phyloP scores from a whole-genome alignment of 2,329 filamentous ascomycete genomes.

The Trichocomaceae sp. region DNA sequence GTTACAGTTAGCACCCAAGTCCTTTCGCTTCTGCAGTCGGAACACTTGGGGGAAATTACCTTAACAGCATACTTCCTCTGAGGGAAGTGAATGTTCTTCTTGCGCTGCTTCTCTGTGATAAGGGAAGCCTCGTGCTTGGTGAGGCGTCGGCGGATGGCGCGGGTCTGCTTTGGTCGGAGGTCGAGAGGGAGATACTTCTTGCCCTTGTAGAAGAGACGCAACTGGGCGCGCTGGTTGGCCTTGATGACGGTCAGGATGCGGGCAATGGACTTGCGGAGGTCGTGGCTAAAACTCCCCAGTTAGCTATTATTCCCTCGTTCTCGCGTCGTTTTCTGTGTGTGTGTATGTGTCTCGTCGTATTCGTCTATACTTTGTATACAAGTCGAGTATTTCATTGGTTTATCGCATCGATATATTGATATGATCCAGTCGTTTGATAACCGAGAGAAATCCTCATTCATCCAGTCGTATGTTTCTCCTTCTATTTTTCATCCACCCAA shows the following conservation, averaged over 20 bases:
- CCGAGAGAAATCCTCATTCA: background rate
- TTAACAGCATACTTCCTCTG: constrained; percentile 99
- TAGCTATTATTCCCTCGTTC: constrained; percentile 15
- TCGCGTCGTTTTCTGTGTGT: background rate
- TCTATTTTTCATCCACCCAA: background rate
- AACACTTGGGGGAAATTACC: too few relatives aligned
- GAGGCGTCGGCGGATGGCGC: constrained; percentile 92
- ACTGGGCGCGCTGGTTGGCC: constrained; percentile 96
- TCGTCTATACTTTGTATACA: constrained; percentile 8
- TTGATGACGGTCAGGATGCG: constrained; percentile 99
- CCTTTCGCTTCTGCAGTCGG: too few relatives aligned
- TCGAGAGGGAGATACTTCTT: constrained; percentile 99
- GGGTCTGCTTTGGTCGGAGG: constrained; percentile 96
- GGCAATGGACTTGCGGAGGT: constrained; percentile 98
- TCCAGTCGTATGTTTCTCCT: background rate
- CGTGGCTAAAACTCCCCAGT: constrained; percentile 59
- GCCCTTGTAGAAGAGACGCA: constrained; percentile 99
- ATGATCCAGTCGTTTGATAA: background rate
- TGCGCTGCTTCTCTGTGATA: constrained; percentile 90
- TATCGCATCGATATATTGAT: background rate
- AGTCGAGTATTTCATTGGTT: background rate
- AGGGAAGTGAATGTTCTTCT: constrained; percentile 92
- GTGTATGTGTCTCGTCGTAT: background rate
- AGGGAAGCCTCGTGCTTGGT: constrained; percentile 81
- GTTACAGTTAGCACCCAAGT: constrained; percentile 3